Base-by-base conservation (phyloP, 108 stramenopile genomes). In the Schizochytrium sp. region DNA sequence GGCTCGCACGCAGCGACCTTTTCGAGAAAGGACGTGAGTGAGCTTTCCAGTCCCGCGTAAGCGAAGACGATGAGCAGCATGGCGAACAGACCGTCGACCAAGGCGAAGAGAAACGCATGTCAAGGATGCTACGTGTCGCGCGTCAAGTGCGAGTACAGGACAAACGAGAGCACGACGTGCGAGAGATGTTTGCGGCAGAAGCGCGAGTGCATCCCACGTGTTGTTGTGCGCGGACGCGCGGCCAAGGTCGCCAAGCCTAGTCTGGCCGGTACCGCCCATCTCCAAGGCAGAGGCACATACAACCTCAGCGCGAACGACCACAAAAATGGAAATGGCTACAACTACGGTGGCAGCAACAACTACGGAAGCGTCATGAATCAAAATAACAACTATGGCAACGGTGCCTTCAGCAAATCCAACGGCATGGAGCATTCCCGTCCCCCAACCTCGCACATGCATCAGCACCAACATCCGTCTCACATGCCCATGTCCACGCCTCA, bases 81-180 rank as follows among this genome's bases (percentile, higher is more conserved):
- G 10, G 10, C 43, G 10, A 45, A 8, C 10, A 12, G 76, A 10
- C 48, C 72, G 23, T 41, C 72, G 72, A 72, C 28, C 72, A 72
- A 72, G 72, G 72, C 23, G 72, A 72, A 72, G 72, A 16, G 76
- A 16, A 83, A 83, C 28, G 76, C 76, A 18, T 83, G 76, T 45
- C 48, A 83, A 23, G 76, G 76, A 45, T 83, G 76, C 76, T 83
- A 53, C 76, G 51, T 12, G 76, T 53, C 48, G 48, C 45, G 76
- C 45, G 76, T 83, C 76, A 83, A 83, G 5, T 83, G 76, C 76
- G 76, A 83, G 76, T 83, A 83, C 76, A 47, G 5, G 51, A 47
- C 23, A 8, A 8, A 21, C 2, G 76, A 83, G 0, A 53, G 76
- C 48, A 45, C 12, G 19, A 47, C 48, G 18, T 83, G 76, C 51